Base-by-base conservation (phyloP, 2,329 filamentous ascomycete species). In the Rhinocladiella similis region DNA sequence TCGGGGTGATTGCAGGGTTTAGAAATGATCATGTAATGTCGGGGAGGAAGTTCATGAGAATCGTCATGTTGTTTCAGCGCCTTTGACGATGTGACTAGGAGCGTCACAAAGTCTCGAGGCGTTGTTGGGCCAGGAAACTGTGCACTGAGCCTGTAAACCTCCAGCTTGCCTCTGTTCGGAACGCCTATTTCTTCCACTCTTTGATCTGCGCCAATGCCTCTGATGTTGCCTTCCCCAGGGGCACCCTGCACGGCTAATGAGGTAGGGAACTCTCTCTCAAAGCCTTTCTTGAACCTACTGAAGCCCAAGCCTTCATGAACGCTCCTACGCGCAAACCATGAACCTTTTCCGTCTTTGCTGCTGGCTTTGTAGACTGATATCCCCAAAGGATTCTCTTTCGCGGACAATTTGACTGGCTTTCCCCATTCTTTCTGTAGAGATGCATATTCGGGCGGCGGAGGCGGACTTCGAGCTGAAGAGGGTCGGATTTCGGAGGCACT, bases 111-210 rank as follows among this genome's bases (percentile, higher is more conserved):
- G 68, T 97, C 93, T 71, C 93, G 80, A 0, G 93, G 88, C 1
- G 91, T 85, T 0, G 90, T 94, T 3, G 93, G 93, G 0, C 90
- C 90, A 0, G 92, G 91, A 65, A 97, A 97, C 69, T 94, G 88
- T 2, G 91, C 91, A 19, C 90, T 93, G 1, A 96, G 80, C 68
- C 93, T 86, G 67, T 90, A 96, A 3, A 96, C 90, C 85, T 70
- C 63, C 14, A 70, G 50, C 35, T 60, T 60, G 1, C 68, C 69
- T 20, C 53, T 55, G 22, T 61, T 60, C 48, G 63, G 56, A 6
- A 85, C 78, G 7, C 77, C 75, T 42, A 80, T 75, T 52, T 83
- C 80, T 70, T 90, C 91, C 10, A 96, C 77, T 59, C 82, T 80
- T 67, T 80, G 84, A 69, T 96, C 91, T 1, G 89, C 91, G 1